Evolutionary conservation across 139 green algal genomes (phyloP).

Genomic region (Micromonas commoda): DNA sequence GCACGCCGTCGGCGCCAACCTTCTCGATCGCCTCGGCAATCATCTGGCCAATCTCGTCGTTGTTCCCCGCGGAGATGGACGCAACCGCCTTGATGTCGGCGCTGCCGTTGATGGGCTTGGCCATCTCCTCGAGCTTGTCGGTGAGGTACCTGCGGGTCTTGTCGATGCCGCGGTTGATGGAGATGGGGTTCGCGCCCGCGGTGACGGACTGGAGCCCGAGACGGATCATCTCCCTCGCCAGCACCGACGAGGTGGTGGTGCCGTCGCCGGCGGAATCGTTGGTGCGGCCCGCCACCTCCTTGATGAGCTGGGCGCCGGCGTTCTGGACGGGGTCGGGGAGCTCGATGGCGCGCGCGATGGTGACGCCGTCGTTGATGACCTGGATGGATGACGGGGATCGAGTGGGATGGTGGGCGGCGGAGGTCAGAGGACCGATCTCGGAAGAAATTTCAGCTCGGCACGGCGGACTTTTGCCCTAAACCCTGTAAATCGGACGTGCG

Average conservation of each 20-base stretch:
- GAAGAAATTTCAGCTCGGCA: background rate
- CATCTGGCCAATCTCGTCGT: slow-evolving; percentile 68
- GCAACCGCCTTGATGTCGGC: slow-evolving; percentile 85
- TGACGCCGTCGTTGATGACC: slow-evolving; percentile 98
- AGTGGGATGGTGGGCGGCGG: background rate
- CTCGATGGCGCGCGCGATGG: slow-evolving; percentile 94
- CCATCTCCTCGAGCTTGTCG: slow-evolving; percentile 68
- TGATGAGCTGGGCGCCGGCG: slow-evolving; percentile 93
- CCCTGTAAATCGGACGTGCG: too few species aligned
- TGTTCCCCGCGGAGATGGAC: slow-evolving; percentile 75
- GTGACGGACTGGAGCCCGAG: slow-evolving; percentile 63
- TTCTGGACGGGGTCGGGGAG: slow-evolving; percentile 90
- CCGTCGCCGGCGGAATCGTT: slow-evolving; percentile 94
- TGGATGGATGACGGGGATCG: slow-evolving; percentile 29
- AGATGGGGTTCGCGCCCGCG: slow-evolving; percentile 86
- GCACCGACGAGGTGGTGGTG: slow-evolving; percentile 92
- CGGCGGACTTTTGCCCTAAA: background rate
- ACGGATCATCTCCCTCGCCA: slow-evolving; percentile 93
- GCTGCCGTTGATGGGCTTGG: slow-evolving; percentile 75
- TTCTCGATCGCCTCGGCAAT: slow-evolving; percentile 86
- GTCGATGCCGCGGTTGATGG: slow-evolving; percentile 94
- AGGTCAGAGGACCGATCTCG: background rate
- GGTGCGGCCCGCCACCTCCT: slow-evolving; percentile 92
- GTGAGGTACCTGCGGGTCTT: slow-evolving; percentile 82
- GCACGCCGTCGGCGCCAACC: slow-evolving; percentile 79